phyloP scores from a whole-genome alignment of 148 eudicot species.

The Talinum fruticosum region DNA sequence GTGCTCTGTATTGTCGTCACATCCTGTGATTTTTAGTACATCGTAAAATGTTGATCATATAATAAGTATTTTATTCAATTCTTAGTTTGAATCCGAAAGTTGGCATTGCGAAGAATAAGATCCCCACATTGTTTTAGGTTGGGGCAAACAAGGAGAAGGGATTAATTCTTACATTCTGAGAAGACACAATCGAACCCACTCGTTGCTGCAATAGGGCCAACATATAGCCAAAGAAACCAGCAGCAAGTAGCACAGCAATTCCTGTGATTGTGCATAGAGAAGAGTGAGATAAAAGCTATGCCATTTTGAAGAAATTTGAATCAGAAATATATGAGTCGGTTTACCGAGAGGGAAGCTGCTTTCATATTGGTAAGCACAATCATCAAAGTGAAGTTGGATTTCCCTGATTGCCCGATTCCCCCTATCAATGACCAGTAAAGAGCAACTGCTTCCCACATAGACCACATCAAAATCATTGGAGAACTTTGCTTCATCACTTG shows the following conservation, averaged over 20 bases:
- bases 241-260: constrained; percentile 57
- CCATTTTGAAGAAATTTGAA: neutral
- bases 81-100: too few species aligned
- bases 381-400: constrained; percentile 92
- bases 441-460: constrained; percentile 94
- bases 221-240: constrained; percentile 86
- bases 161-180: constrained; percentile 47
- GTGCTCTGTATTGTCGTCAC: constrained; percentile 30
- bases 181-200: constrained; percentile 55
- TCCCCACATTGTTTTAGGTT: too few species aligned
- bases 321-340: neutral
- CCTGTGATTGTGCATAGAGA: constrained; percentile 31
- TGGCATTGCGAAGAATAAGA: too few species aligned
- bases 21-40: constrained; percentile 38
- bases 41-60: neutral
- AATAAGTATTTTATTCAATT: neutral
- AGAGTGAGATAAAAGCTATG: constrained; percentile 1
- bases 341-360: constrained; percentile 91
- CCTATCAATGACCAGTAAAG: constrained; percentile 85
- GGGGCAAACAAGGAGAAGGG: neutral
- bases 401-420: constrained; percentile 92
- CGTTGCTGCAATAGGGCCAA: constrained; percentile 70
- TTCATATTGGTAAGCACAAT: constrained; percentile 97
- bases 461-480: constrained; percentile 97
- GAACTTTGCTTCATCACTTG: constrained; percentile 95